These are phyloP conservation scores for Podospora bellae-mahoneyi DNA, from an alignment of 495 filamentous ascomycete genomes.

Conservation along the genomic window DNA sequence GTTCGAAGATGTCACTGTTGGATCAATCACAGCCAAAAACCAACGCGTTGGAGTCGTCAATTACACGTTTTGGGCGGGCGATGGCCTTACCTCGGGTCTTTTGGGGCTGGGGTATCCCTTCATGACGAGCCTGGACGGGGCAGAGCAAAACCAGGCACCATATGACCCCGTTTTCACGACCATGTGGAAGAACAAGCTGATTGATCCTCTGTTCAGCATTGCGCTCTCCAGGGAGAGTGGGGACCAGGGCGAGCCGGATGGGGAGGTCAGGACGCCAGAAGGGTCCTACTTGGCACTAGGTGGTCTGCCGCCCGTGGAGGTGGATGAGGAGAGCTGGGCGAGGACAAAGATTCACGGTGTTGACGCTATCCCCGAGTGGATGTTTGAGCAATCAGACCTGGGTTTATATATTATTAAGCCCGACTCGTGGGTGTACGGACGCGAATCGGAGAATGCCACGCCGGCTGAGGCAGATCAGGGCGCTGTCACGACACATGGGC, in stretches of 20 bases:
- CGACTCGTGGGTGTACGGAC: constrained; percentile 28
- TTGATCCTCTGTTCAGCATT: constrained; percentile 54
- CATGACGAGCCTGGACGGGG: constrained; percentile 35
- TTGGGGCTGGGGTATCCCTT: constrained; percentile 59
- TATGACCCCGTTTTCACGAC: constrained; percentile 57
- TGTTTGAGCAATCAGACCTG: constrained; percentile 26
- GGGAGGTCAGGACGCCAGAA: constrained; percentile 1
- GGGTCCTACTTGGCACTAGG: constrained; percentile 43
- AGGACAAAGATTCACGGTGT: constrained; percentile 32
- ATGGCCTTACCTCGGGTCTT: constrained; percentile 49
- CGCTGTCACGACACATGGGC: background rate
- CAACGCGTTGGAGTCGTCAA: constrained; percentile 55
- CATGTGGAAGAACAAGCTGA: constrained; percentile 50
- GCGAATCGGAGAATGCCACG: background rate
- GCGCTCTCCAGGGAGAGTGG: constrained; percentile 34
- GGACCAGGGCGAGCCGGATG: constrained; percentile 4
- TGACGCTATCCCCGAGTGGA: constrained; percentile 23
- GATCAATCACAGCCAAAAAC: constrained; percentile 44
- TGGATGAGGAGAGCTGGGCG: constrained; percentile 31
- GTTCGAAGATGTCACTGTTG: constrained; percentile 51
- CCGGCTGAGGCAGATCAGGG: background rate
- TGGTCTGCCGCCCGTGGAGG: constrained; percentile 40
- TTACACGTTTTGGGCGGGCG: constrained; percentile 46
- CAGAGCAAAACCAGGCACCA: constrained; percentile 23
- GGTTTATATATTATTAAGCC: constrained; percentile 36